These are phyloP conservation scores for Lachancea dasiensis DNA, from an alignment of 805 yeast species.

Conservation along the genomic window DNA sequence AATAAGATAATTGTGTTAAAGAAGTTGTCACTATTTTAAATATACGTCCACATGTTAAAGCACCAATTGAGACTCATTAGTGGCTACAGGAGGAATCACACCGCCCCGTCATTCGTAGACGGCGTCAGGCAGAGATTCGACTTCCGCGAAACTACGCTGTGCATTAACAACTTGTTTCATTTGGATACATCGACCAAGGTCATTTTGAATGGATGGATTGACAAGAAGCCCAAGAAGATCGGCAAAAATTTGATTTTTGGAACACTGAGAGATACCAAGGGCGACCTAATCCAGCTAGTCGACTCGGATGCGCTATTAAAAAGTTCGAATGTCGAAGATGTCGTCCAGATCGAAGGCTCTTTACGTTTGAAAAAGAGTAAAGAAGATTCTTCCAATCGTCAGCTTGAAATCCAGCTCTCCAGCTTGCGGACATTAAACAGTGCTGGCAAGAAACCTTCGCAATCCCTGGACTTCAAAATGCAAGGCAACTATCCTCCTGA, in stretches of 20 bases:
- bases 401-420: conserved; percentile 55
- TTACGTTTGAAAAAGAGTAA: conserved; percentile 29
- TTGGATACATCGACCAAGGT: conserved; percentile 28
- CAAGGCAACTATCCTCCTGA: conserved; percentile 62
- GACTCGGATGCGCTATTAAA: conserved; percentile 39
- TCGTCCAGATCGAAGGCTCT: conserved; percentile 59
- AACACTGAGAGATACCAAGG: conserved; percentile 65
- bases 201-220: conserved; percentile 77
- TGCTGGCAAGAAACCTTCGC: conserved; percentile 60
- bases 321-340: conserved; percentile 62
- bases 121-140: conserved; percentile 15
- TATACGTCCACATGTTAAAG: no score
- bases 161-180: conserved; percentile 11
- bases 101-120: conserved; percentile 13
- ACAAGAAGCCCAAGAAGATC: conserved; percentile 63
- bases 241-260: conserved; percentile 66
- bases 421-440: conserved; percentile 52
- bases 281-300: conserved; percentile 57
- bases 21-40: no score
- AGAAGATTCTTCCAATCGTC: conserved; percentile 26
- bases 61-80: conserved; percentile 6
- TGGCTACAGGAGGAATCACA: conserved; percentile 8
- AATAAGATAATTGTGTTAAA: no score
- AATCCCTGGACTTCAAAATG: conserved; percentile 52
- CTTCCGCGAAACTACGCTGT: conserved; percentile 12